Base-by-base conservation (phyloP, 495 filamentous ascomycete species). In the Cercophora scortea region DNA sequence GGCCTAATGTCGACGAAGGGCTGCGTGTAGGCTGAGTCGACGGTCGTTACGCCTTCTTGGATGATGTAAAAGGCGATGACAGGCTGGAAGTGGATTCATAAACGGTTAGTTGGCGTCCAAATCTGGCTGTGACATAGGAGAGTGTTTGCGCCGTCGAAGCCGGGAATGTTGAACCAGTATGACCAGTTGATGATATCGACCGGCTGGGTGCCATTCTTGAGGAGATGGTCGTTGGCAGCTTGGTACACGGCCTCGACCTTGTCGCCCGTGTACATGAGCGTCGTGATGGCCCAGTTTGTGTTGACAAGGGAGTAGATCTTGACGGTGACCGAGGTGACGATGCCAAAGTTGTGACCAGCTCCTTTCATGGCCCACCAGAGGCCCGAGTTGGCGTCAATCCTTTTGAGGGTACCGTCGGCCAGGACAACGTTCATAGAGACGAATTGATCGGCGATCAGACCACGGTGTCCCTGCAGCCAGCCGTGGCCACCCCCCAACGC, bases 401-500 rank as follows among this genome's bases (percentile, higher is more conserved):
- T 74, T 8, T 69, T 68, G 13, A 63, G 55, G 15, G 60, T 56
- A 11, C 82, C 84, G 54, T 80, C 64, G n/a, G 81, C 79, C 5
- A 81, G 66, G 0, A 87, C 79, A 11, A 86, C 58, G 25, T 74
- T 71, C 54, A 73, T 57, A 0, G 74, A 78, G 4, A 80, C 53
- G 32, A 83, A 71, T 43, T 79, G 72, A 50, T 87, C 83, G 8
- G 74, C 64, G n/a, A 84, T 53, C 32, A 87, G 72, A 1, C 84
- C 83, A 59, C 84, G 63, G 38, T 66, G 69, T 15, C 83, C 82
- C 62, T 83, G 76, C 8, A 80, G 71, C 58, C 69, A 72, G 18
- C 84, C 82, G 55, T 83, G 78, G 25, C 83, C 83, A 49, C 81
- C 83, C 17, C 84, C 83, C 11, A 86, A 76, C 0, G 65, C 74